These are phyloP conservation scores for Talaromyces marneffei DNA, from an alignment of 2,329 filamentous ascomycete genomes.

Conservation along the genomic window DNA sequence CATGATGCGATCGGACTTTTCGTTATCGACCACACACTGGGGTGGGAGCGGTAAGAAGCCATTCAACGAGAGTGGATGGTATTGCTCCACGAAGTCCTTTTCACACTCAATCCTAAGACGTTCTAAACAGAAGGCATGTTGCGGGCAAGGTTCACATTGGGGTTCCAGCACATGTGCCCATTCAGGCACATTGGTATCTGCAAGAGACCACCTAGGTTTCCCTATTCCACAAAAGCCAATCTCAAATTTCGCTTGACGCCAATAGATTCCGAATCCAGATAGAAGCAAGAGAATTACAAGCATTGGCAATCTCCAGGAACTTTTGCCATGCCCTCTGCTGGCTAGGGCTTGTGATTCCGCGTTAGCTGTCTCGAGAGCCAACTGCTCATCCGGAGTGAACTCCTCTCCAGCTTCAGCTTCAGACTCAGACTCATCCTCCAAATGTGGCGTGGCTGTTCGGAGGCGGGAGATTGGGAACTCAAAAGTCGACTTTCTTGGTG, in stretches of 20 bases:
- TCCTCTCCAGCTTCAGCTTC: constrained; percentile 48
- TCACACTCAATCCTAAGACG: constrained; percentile 76
- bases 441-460: constrained; percentile 20
- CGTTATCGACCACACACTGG: constrained; percentile 89
- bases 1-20: constrained; percentile 81
- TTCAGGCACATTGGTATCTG: constrained; percentile 64
- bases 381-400: constrained; percentile 62
- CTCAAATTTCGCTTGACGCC: constrained; percentile 89
- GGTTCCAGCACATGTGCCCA: constrained; percentile 67
- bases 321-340: constrained; percentile 48
- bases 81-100: constrained; percentile 75
- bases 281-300: constrained; percentile 66
- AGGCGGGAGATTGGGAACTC: constrained; percentile 50
- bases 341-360: constrained; percentile 43
- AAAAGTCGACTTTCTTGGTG: constrained; percentile 54
- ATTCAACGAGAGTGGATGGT: constrained; percentile 74
- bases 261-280: constrained; percentile 71
- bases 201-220: constrained; percentile 53
- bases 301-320: constrained; percentile 43
- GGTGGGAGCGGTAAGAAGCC: constrained; percentile 80
- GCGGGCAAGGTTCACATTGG: constrained; percentile 81
- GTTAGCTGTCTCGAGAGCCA: constrained; percentile 69
- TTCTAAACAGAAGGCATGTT: constrained; percentile 81
- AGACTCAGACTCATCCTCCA: constrained; percentile 36
- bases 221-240: constrained; percentile 92